Evolutionary conservation across 169 alveolate species (phyloP), one percentile per base, ranked within the genome.

Genomic region (Plasmodium ovale): DNA sequence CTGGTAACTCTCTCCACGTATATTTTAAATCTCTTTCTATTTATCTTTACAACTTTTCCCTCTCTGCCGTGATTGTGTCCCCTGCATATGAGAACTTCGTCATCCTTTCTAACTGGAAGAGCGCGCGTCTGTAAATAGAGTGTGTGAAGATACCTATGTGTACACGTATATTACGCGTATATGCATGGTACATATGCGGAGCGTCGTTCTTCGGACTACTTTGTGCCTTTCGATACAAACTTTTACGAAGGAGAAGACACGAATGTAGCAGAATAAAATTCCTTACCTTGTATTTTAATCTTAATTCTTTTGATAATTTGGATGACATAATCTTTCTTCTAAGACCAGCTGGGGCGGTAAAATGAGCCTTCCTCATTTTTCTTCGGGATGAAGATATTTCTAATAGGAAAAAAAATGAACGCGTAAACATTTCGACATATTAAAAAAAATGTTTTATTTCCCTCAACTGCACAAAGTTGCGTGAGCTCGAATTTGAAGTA

Each of bases 21-120:
- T 92, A 99, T 96, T 92, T 94, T 94, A 97, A 97, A 98, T 97
- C 97, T 98, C 96, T 97, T 98, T 93, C 99, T 97, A 97, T 97
- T 97, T 72, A 98, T 99, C 90, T 96, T 95, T 62, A 97, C 97
- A 73, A 99, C 99, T 93, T 97, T 98, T 72, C 99, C 99, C 93
- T 97, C 99, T 64, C 99, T 97, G 84, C 98, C 99, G 93, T 98
- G 99, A 91, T 84, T 93, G 88, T 94, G 95, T 25, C 99, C 99
- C 74, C 99, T 95, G 67, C 97, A 98, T 77, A 99, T 97, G 96
- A 97, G 97, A 71, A 99, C 99, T 87, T 97, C 99, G 88, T 99
- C 99, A 70, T 98, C 99, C 94, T 98, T 98, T 89, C 99, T 97
- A 70, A 99, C 96, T 74, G 99, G 99, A 74, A 99, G 94, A 3